Base-by-base conservation (phyloP, 2,329 filamentous ascomycete species). In the Neonectria hederae region DNA sequence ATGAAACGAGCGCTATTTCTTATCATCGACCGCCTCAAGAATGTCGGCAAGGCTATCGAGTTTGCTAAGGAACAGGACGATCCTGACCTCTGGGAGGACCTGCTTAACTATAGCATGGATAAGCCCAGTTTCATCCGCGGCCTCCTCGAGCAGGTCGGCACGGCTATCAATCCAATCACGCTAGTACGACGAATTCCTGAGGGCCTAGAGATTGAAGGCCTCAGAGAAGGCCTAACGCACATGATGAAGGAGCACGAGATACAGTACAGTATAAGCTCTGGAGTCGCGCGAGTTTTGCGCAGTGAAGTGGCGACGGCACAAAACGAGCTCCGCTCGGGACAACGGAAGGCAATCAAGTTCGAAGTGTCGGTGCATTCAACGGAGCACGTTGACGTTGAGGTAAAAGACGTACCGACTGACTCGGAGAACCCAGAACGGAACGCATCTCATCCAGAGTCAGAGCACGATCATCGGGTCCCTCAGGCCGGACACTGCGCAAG, bases 181-280 rank as follows among this genome's bases (percentile, higher is more conserved):
- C 87, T 99, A 4, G 93, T 99, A 6, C 87, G 92, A 14, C 89
- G 94, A 5, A 99, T 99, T 28, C 96, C 96, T 0, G 93, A 97
- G 74, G 94, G 96, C 0, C 84, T 99, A 0, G 93, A 97, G 76
- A 97, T 99, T 13, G 91, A 96, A 71, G 96, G 96, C 0, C 83
- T 99, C 7, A 86, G 94, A 63, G 93, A 97, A 67, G 96, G 95
- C 0, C 85, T 99, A 4, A 91, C 91, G 48, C 91, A 94, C 62
- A 94, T 99, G 83, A 92, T 99, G 76, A 91, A 95, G 72, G 96
- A 99, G 78, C 94, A 97, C 76, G 96, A 98, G 75, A 92, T 99
- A 48, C 96, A 98, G 80, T 89, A 92, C 76, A 96, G 92, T 72
- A 97, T 99, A 75, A 95, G 92, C 68, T 90, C 91, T 46, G 96